Conservation (phyloP, 2,329 filamentous ascomycete species). For the Aspergillus oerlinghausenensis region DNA sequence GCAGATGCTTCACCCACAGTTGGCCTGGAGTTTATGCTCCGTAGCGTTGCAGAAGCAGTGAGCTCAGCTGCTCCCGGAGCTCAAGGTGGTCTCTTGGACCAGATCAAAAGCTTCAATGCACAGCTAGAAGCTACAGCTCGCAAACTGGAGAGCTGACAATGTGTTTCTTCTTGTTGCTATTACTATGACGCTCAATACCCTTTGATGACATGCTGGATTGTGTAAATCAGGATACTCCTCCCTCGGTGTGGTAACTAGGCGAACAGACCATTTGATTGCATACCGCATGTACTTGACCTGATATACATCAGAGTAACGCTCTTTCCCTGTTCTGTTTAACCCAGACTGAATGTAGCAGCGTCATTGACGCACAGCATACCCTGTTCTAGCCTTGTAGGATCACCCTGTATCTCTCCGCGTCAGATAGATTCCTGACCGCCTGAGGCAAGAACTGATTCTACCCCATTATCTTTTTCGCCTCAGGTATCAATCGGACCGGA, state of each 20-base stretch:
- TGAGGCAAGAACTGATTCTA: neutral
- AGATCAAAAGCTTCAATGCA: constrained; percentile 40
- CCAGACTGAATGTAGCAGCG: neutral
- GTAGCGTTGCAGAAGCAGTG: constrained; percentile 37
- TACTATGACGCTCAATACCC: constrained; percentile 1
- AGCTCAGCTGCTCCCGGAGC: constrained; percentile 35
- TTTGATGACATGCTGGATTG: constrained; percentile 1
- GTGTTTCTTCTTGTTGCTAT: constrained; percentile 1
- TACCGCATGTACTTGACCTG: neutral
- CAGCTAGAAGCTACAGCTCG: constrained; percentile 36
- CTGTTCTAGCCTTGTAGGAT: neutral
- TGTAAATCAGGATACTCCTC: neutral
- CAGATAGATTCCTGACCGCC: neutral
- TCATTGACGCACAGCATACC: neutral
- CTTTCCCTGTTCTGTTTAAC: neutral
- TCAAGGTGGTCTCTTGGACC: constrained; percentile 39
- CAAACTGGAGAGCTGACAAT: constrained; percentile 22
- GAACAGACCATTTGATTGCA: neutral
- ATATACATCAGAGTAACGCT: neutral
- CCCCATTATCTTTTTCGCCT: neutral
- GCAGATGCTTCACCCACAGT: constrained; percentile 20
- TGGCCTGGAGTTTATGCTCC: constrained; percentile 41
- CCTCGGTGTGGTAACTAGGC: neutral
- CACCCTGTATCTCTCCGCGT: neutral
- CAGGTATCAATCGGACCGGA: neutral